A percentile compares a stretch with the other conserved stretches of the same genome.
Conservation (phyloP, 805 yeast genomes). For the Saccharomycopsis vini region DNA sequence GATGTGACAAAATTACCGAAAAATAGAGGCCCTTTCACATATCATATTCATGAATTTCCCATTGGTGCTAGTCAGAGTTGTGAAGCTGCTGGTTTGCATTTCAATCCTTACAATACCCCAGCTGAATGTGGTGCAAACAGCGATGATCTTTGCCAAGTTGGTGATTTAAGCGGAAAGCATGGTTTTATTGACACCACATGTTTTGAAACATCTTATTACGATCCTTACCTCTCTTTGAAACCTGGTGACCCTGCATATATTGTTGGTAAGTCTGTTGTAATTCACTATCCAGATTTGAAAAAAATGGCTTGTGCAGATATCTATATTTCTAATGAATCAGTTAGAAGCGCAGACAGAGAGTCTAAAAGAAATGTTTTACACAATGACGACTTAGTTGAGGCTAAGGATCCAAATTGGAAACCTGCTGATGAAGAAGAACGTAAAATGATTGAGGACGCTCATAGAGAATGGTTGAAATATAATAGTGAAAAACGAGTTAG, state of each 20-base stretch:
- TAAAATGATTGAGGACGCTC: constrained; percentile 17
- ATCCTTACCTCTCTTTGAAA: constrained; percentile 57
- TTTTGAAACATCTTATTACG: constrained; percentile 52
- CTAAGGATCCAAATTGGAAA: constrained; percentile 10
- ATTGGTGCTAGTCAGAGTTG: constrained; percentile 46
- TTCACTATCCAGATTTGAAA: constrained; percentile 47
- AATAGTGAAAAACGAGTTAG: constrained; percentile 23
- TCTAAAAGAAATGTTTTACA: constrained; percentile 18
- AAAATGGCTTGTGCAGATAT: constrained; percentile 60
- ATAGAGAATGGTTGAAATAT: constrained; percentile 13
- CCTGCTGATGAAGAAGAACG: constrained; percentile 22
- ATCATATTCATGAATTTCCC: constrained; percentile 56
- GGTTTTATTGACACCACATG: constrained; percentile 66
- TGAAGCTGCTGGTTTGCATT: constrained; percentile 45
- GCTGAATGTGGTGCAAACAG: constrained; percentile 41
- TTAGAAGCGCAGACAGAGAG: constrained; percentile 20
- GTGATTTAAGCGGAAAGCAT: constrained; percentile 73
- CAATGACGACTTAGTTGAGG: constrained; percentile 15
- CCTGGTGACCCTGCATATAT: constrained; percentile 47
- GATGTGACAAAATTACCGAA: constrained; percentile 64
- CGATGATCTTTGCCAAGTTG: constrained; percentile 57
- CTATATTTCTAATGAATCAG: constrained; percentile 24
- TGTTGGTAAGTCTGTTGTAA: constrained; percentile 46
- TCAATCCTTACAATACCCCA: constrained; percentile 56
- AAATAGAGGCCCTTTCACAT: constrained; percentile 57